These are phyloP conservation scores for Volvox africanus DNA, from an alignment of 139 green algal species.

Conservation along the genomic window DNA sequence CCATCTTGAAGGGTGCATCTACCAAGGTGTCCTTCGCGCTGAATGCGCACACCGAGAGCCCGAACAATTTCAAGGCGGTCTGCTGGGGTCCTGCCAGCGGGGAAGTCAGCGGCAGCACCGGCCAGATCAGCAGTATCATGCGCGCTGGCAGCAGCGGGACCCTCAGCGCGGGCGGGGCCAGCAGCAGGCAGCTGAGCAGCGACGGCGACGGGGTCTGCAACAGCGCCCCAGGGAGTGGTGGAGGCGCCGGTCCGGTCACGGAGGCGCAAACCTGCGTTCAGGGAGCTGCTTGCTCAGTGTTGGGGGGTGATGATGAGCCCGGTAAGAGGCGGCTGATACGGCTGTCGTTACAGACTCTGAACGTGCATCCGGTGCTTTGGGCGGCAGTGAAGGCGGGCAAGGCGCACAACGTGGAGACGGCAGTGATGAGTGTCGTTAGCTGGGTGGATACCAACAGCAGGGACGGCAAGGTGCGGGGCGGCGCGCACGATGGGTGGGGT, in stretches of 20 bases:
- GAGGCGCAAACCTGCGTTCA: too few relatives aligned
- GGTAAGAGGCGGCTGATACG: too few relatives aligned
- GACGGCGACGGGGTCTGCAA: too few relatives aligned
- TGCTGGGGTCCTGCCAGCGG: not conserved
- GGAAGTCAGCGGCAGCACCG: not conserved
- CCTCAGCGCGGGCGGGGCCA: not conserved
- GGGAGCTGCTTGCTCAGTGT: too few relatives aligned
- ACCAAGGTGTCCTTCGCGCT: slow-evolving; percentile 6
- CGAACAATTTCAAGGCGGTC: not conserved
- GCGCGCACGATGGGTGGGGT: too few relatives aligned
- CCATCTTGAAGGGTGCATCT: not conserved
- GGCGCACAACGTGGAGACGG: slow-evolving; percentile 30
- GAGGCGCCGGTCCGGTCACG: too few relatives aligned
- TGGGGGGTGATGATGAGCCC: too few relatives aligned
- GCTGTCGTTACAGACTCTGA: slow-evolving; percentile 11
- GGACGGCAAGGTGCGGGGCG: slow-evolving; percentile 26
- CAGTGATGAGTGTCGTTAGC: slow-evolving; percentile 1
- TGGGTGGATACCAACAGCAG: slow-evolving; percentile 33
- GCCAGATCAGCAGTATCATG: not conserved
- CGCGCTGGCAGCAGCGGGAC: not conserved
- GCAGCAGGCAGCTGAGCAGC: too few relatives aligned
- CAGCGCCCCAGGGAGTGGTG: too few relatives aligned
- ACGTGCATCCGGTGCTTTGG: slow-evolving; percentile 13
- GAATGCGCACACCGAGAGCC: not conserved
- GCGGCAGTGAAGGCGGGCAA: slow-evolving; percentile 30